Conservation (phyloP, 2,329 filamentous ascomycete genomes). For the Hortaea sp. region DNA sequence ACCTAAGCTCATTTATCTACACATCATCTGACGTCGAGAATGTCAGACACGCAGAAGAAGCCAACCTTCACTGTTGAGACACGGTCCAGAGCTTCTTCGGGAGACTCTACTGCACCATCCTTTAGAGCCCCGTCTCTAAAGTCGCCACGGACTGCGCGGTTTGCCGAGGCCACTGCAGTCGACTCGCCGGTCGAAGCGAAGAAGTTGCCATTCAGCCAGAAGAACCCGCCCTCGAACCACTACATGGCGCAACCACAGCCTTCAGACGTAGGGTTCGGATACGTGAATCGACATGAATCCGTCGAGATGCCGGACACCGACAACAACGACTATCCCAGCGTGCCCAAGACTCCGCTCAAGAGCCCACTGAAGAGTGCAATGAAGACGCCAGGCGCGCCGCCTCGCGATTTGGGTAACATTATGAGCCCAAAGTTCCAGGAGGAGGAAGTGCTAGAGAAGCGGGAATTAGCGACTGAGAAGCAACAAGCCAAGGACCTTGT, state of each 20-base stretch:
- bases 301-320: conserved; percentile 46
- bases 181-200: conserved; percentile 61
- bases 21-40: conserved; percentile 26
- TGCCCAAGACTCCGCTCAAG: conserved; percentile 65
- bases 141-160: conserved; percentile 62
- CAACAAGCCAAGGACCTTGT: conserved; percentile 82
- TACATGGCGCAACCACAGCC: conserved; percentile 58
- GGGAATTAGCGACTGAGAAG: conserved; percentile 70
- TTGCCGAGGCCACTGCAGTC: conserved; percentile 70
- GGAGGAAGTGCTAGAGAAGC: conserved; percentile 76
- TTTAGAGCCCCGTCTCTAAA: conserved; percentile 19
- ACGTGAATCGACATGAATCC: conserved; percentile 54
- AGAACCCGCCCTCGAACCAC: conserved; percentile 43
- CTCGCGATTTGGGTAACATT: conserved; percentile 53
- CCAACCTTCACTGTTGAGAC: conserved; percentile 31
- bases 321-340: conserved; percentile 34
- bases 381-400: conserved; percentile 75
- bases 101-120: conserved; percentile 16
- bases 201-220: conserved; percentile 47
- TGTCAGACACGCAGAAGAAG: conserved; percentile 37
- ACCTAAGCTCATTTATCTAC: conserved; percentile 20
- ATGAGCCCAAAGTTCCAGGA: conserved; percentile 86
- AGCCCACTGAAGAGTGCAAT: conserved; percentile 77
- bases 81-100: conserved; percentile 28
- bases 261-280: conserved; percentile 85